Conservation (phyloP, 2,329 filamentous ascomycete species). For the Exophiala sideris region DNA sequence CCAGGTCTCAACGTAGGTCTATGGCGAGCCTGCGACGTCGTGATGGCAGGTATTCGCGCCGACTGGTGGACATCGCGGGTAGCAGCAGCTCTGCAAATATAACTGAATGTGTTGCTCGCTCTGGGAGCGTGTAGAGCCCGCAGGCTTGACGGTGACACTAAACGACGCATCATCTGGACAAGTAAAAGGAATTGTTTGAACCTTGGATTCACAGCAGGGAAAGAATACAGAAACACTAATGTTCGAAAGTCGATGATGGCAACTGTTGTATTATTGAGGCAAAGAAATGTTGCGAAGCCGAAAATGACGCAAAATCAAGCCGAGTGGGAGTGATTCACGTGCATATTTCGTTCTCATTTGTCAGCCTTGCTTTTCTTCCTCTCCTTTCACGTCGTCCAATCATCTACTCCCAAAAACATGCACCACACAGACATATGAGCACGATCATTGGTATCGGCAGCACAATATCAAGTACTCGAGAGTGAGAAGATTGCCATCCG, state of each 20-base stretch:
- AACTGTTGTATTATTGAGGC: background rate
- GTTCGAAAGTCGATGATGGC: background rate
- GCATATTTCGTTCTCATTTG: slow-evolving; percentile 1
- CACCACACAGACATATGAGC: background rate
- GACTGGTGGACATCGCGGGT: slow-evolving; percentile 34
- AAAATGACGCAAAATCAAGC: slow-evolving; percentile 6
- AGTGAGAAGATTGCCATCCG: no score
- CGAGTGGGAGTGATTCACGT: slow-evolving; percentile 1
- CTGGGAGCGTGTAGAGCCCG: slow-evolving; percentile 4
- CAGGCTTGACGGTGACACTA: background rate
- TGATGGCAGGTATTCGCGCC: slow-evolving; percentile 45
- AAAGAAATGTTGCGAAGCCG: no score
- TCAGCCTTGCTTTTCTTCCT: background rate
- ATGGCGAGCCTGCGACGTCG: slow-evolving; percentile 45
- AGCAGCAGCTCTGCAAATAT: slow-evolving; percentile 5
- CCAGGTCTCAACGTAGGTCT: slow-evolving; percentile 45
- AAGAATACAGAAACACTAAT: background rate
- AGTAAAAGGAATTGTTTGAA: no score
- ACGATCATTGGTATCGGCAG: no score
- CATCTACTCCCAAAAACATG: background rate
- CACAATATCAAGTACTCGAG: no score
- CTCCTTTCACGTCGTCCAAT: background rate
- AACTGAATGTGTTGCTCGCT: slow-evolving; percentile 1
- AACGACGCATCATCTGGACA: slow-evolving; percentile 12
- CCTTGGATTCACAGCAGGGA: background rate